Evolutionary conservation across 169 alveolate genomes (phyloP).

Genomic region (Eimeria maxima): DNA sequence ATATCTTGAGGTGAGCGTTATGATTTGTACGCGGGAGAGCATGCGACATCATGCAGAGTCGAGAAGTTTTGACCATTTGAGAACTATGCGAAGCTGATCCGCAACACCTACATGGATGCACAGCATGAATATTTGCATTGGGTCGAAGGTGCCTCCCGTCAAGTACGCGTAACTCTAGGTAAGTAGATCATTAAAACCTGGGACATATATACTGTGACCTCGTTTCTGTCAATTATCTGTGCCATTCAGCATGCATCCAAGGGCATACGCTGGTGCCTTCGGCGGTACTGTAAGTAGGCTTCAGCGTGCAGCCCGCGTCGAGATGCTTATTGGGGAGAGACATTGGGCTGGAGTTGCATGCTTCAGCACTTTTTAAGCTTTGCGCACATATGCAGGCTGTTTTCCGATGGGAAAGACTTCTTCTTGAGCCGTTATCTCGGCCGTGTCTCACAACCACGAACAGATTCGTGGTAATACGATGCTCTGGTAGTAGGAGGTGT

Average conservation of each 20-base stretch:
- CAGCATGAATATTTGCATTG: constrained; percentile 21
- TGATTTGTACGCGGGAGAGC: background rate
- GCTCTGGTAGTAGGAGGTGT: background rate
- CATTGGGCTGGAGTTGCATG: background rate
- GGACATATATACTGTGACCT: background rate
- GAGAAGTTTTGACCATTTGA: background rate
- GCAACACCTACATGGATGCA: constrained; percentile 26
- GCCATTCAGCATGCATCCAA: background rate
- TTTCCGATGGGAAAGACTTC: background rate
- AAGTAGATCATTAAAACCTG: background rate
- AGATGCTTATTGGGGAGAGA: background rate
- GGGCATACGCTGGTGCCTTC: background rate
- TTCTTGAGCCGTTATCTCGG: constrained; percentile 47
- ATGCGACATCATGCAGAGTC: background rate
- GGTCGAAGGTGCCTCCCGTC: constrained; percentile 13
- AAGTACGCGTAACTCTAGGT: constrained; percentile 8
- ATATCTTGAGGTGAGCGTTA: constrained; percentile 54
- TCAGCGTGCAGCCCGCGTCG: background rate
- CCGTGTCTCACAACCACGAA: constrained; percentile 42
- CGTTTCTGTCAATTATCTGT: background rate
- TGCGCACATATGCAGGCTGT: background rate
- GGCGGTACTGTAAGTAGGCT: background rate
- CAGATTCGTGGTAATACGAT: constrained; percentile 42
- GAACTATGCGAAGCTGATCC: constrained; percentile 35
- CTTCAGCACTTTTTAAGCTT: background rate